Percentiles rank a stretch among this genome's conserved stretches.
Evolutionary conservation across 2,329 filamentous ascomycete genomes (phyloP).

Genomic region (Neofusicoccum sp.): DNA sequence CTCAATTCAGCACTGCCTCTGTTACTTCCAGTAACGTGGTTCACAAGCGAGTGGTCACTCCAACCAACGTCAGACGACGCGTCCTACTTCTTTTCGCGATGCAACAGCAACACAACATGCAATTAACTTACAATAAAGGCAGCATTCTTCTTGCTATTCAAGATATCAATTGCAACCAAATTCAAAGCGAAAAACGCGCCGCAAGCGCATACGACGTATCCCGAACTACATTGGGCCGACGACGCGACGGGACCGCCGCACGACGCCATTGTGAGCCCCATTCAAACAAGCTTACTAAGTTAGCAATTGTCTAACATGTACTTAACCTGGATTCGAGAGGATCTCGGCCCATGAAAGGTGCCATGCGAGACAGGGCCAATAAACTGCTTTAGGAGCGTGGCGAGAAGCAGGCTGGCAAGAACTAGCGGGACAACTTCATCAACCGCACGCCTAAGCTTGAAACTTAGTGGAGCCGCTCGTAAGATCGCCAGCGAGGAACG

Average conservation of each 20-base stretch:
- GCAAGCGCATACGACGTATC: not conserved
- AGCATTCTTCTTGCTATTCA: not conserved
- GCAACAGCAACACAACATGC: not conserved
- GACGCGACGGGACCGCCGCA: not conserved
- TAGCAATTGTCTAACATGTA: not conserved
- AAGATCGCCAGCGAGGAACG: conserved; percentile 14
- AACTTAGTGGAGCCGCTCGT: not conserved
- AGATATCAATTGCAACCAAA: not conserved
- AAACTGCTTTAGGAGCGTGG: conserved; percentile 15
- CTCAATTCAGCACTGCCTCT: too few species aligned
- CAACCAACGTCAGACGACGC: not conserved
- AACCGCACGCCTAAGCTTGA: not conserved
- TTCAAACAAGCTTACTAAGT: conserved; percentile 18
- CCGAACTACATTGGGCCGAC: not conserved
- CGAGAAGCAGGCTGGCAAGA: conserved; percentile 1
- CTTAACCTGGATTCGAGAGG: conserved; percentile 15
- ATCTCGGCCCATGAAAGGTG: conserved; percentile 15
- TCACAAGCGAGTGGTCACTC: not conserved
- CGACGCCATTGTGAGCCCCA: conserved; percentile 19
- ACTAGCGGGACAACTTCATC: not conserved
- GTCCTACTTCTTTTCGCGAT: not conserved
- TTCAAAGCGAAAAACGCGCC: not conserved
- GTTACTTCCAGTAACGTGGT: not conserved
- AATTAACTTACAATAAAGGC: not conserved
- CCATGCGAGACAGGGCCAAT: conserved; percentile 20